A percentile compares a stretch with the other conserved stretches of the same genome.
These are phyloP conservation scores for Nephromyces sp. DNA, from an alignment of 169 alveolate species.

Conservation along the genomic window DNA sequence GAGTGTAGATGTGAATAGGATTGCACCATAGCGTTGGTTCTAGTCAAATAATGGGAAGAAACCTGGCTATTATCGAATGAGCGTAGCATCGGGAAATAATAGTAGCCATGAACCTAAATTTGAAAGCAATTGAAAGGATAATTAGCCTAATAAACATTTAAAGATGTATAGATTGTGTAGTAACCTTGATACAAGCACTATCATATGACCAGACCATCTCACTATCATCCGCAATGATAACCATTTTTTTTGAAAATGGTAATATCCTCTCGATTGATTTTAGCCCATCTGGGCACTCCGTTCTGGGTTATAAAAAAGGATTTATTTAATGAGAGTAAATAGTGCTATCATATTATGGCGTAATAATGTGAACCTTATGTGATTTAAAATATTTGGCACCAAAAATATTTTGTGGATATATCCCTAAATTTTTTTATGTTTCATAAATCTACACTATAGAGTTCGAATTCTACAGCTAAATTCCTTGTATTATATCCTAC, in stretches of 20 bases:
- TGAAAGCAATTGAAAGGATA: neutral
- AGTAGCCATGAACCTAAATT: neutral
- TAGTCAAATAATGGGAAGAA: neutral
- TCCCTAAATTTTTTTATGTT: no score
- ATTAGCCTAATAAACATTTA: neutral
- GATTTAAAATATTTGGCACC: no score
- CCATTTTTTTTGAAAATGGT: neutral
- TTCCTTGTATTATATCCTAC: no score
- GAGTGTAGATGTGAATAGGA: neutral
- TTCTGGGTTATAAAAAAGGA: no score
- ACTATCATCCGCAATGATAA: neutral
- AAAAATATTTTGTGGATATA: no score
- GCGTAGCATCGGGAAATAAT: neutral
- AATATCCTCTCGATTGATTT: neutral
- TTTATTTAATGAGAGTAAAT: no score
- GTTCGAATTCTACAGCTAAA: no score
- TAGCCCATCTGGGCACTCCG: neutral
- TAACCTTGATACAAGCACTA: neutral
- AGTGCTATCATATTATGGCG: no score
- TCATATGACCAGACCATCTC: neutral
- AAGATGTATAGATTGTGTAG: neutral
- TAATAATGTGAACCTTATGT: no score
- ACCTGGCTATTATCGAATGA: neutral
- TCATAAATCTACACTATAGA: no score
- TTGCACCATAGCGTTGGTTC: neutral